Conservation (phyloP, 805 yeast genomes). For the Candida oleophila region DNA sequence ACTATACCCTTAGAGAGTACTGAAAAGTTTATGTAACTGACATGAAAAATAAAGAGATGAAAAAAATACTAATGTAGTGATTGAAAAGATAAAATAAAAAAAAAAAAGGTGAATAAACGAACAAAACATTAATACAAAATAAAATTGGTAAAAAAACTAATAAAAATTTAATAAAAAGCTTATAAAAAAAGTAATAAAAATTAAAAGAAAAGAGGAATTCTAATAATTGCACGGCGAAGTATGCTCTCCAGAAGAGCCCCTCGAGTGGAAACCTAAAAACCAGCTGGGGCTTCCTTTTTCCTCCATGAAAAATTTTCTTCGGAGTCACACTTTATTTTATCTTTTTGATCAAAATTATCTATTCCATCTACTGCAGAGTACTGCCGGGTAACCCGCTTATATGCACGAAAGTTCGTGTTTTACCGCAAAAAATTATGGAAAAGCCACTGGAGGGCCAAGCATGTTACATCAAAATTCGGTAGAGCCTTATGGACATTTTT, state of each 20-base stretch:
- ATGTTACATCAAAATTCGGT: background rate
- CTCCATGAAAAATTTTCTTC: background rate
- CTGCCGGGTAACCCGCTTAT: constrained; percentile 3
- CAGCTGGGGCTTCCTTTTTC: background rate
- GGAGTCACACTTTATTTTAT: constrained; percentile 1
- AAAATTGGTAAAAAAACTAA: too few species aligned
- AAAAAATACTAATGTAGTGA: too few species aligned
- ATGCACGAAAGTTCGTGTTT: background rate
- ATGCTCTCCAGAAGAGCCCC: background rate
- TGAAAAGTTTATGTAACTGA: too few species aligned
- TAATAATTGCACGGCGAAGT: background rate
- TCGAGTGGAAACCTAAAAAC: background rate
- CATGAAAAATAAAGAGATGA: too few species aligned
- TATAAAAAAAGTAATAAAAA: too few species aligned
- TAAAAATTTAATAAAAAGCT: too few species aligned
- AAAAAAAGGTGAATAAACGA: too few species aligned
- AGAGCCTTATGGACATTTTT: too few species aligned
- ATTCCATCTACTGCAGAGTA: constrained; percentile 4
- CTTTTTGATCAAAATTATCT: constrained; percentile 9
- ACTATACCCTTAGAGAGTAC: too few species aligned
- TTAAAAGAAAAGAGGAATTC: too few species aligned
- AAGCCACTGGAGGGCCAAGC: background rate
- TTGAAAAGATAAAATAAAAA: too few species aligned
- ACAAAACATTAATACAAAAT: too few species aligned
- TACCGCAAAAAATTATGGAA: background rate